A percentile compares a stretch with the other conserved stretches of the same genome.
Conservation (phyloP, 371 early-diverging fungal species). For the Syncephalastrum sp. region DNA sequence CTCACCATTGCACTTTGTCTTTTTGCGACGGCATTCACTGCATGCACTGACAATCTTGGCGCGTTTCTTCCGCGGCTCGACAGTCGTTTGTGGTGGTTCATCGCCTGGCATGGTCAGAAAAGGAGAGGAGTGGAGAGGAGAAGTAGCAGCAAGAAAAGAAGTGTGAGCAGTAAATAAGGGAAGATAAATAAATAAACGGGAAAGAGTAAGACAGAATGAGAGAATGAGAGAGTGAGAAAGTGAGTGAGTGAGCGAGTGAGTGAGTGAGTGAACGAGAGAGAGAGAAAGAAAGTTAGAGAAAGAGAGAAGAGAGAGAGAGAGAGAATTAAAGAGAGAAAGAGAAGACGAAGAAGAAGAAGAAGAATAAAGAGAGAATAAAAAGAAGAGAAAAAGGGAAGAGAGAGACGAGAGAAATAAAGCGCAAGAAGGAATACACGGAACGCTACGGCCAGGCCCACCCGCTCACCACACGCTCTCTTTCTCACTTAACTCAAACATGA, state of each 20-base stretch:
- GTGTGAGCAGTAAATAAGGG: background rate
- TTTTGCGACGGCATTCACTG: conserved; percentile 56
- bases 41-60: conserved; percentile 60
- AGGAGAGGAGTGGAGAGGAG: conserved; percentile 1
- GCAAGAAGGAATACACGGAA: background rate
- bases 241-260: background rate
- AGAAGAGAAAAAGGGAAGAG: background rate
- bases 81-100: conserved; percentile 14
- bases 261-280: background rate
- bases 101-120: conserved; percentile 15
- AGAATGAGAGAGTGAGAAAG: background rate
- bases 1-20: conserved; percentile 56
- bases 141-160: background rate
- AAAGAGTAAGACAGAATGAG: background rate
- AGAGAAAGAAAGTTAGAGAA: conserved; percentile 3
- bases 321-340: background rate
- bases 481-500: no score
- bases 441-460: no score
- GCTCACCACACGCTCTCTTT: no score
- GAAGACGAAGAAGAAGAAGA: conserved; percentile 1
- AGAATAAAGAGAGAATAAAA: conserved; percentile 6
- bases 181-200: background rate
- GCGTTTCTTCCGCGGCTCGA: conserved; percentile 41
- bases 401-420: no score
- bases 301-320: background rate